Evolutionary conservation across 2,329 filamentous ascomycete species (phyloP), one percentile per base, ranked within the genome.

Genomic region (Lecanicillium sp.): DNA sequence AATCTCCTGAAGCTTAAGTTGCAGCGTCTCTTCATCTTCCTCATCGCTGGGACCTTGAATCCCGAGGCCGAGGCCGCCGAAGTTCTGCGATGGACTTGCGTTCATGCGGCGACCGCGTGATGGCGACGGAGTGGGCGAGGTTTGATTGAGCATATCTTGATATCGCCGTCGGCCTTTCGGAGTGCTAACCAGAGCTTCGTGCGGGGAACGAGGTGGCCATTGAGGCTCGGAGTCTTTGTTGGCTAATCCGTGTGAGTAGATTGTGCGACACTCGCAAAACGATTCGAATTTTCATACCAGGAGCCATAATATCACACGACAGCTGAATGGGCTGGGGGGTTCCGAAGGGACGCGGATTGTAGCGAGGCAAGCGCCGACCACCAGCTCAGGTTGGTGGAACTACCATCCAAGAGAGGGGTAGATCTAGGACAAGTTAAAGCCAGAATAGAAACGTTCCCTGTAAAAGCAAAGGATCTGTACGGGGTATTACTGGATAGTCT

Each of bases 11-110:
- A 96, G 67, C 56, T 94, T 81, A 45, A 98, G 65, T 54, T 94
- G 78, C 25, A 96, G 64, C 2, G 80, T 94, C 65, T 96, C 89
- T 58, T 95, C 90, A 49, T 94, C 89, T 6, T 94, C 83, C 4
- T 85, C 82, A 0, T 81, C 78, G 9, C 78, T 71, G 4, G 64
- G 65, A 4, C 68, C 35, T 15, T 34, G 30, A 15, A 41, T 37
- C 19, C 40, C 64, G 5, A 60, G 63, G 35, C 63, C 54, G 18
- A 54, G 53, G 12, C 53, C 56, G 9, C 50, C 53, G 35, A 58
- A 57, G 45, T 20, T 25, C 11, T 25, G 15, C 4, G 22, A 36
- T 18, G 42, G 32, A 12, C 32, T 35, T 4, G 14, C 17, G 9
- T 40, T 14, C 13, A 37, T 25, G 12, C 42, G 46, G n/a, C 34